Base-by-base conservation (phyloP, 2,329 filamentous ascomycete species). In the Cladosporium sp. region DNA sequence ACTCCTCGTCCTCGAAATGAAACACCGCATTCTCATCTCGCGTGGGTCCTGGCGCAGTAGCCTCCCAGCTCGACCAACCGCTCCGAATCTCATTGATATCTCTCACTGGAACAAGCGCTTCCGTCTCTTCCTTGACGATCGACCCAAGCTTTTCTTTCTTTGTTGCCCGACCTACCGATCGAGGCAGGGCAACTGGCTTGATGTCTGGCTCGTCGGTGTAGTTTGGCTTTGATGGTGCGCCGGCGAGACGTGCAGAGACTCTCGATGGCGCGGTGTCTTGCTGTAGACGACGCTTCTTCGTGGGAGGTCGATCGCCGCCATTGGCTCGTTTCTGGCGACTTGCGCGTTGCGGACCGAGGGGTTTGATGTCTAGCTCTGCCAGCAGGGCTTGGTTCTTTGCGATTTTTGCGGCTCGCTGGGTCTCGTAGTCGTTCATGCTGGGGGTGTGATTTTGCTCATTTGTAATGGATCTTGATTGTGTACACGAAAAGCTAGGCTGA, bases 341-440 rank as follows among this genome's bases (percentile, higher is more conserved):
- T 53, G 53, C 46, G 26, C 57, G 40, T 31, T 67, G 66, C 1
- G 71, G 62, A 46, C 69, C 55, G 26, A 74, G 53, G 11, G 73
- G 67, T 61, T 74, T 76, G 59, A 85, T 78, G 12, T 82, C 80
- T 18, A 85, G 79, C 46, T 81, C 78, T 57, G 78, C 78, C 3
- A 85, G 74, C 1, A 85, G 76, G 10, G 77, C 79, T 69, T 82
- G 76, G 68, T 85, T 85, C 11, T 80, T 77, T 67, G 79, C 78
- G 69, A 86, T 84, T 68, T 84, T 84, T 16, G 77, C 79, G 8
- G 78, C 74, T 2, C 83, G 78, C 23, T 79, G 77, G 1, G 77
- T 76, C 69, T 85, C 83, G 68, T 84, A 82, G 53, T 75, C 78
- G 52, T 75, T 76, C 79, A 81, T 80, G 6, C 46, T 66, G 28